Percentiles rank a stretch among this genome's conserved stretches.
phyloP scores from a whole-genome alignment of 2,329 filamentous ascomycete species.

The Ophiocordyceps camponoti-rufipedis region DNA sequence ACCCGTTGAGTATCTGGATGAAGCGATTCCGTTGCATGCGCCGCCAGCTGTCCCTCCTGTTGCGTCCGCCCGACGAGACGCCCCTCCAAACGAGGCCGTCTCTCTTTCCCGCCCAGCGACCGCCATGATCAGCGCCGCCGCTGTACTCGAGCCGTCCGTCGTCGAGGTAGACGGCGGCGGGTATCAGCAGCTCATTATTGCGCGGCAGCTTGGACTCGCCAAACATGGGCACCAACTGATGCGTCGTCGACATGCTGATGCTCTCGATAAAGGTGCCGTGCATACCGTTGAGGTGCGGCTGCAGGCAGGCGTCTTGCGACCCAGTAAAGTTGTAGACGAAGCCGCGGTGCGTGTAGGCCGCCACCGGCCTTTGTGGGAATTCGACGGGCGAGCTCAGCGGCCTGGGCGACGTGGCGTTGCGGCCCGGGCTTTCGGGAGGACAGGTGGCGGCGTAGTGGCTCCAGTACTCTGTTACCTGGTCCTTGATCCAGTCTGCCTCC shows the following conservation, averaged over 20 bases:
- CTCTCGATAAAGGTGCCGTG: constrained; percentile 41
- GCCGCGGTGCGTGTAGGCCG: constrained; percentile 21
- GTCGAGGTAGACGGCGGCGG: constrained; percentile 45
- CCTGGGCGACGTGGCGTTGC: constrained; percentile 14
- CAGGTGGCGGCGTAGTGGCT: constrained; percentile 36
- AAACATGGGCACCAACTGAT: constrained; percentile 40
- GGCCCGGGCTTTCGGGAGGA: constrained; percentile 31
- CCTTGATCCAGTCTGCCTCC: constrained; percentile 25
- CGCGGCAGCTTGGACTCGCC: constrained; percentile 42
- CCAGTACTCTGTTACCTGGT: constrained; percentile 34
- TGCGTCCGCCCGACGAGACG: constrained; percentile 40
- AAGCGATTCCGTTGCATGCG: constrained; percentile 55
- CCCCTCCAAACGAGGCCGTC: constrained; percentile 44
- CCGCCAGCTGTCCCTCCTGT: constrained; percentile 37
- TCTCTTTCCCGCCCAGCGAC: constrained; percentile 38
- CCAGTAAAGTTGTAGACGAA: constrained; percentile 39
- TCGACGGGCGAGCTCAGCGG: constrained; percentile 13
- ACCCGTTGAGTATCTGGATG: constrained; percentile 49
- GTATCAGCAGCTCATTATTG: constrained; percentile 47
- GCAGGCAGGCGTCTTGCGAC: constrained; percentile 39
- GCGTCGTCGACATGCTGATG: constrained; percentile 29
- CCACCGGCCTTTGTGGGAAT: constrained; percentile 15
- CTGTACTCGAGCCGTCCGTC: constrained; percentile 35
- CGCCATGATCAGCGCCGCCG: constrained; percentile 34
- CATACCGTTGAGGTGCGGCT: constrained; percentile 28